Percentiles rank a stretch among this genome's conserved stretches.
phyloP scores from a whole-genome alignment of 139 green algal genomes.

The Tetraselmis striata region DNA sequence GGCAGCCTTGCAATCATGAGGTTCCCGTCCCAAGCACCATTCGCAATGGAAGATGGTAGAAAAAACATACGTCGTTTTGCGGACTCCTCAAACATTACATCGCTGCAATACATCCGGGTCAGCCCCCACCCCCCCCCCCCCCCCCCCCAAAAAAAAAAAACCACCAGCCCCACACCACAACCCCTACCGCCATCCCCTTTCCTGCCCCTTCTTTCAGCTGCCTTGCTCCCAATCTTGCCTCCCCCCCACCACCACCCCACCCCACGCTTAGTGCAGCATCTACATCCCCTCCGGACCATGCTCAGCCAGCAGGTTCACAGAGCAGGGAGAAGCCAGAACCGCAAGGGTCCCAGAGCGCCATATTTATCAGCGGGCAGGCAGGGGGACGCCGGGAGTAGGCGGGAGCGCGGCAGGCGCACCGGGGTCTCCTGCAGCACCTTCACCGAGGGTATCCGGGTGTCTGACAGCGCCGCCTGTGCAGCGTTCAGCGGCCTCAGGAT shows the following conservation, averaged over 20 bases:
- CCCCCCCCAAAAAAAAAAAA: no score
- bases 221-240: background rate
- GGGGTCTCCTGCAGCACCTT: conserved; percentile 15
- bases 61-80: background rate
- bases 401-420: background rate
- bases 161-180: background rate
- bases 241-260: background rate
- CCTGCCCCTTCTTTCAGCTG: background rate
- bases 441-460: conserved; percentile 51
- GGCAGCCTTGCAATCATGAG: no score
- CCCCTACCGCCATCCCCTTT: background rate
- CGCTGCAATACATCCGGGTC: background rate
- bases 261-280: no score
- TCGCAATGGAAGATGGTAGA: background rate
- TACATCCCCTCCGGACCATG: background rate
- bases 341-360: background rate
- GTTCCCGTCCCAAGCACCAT: conserved; percentile 33
- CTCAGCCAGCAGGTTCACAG: background rate
- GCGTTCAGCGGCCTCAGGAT: background rate
- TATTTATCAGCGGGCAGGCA: background rate
- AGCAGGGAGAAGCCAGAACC: no score
- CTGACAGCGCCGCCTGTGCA: conserved; percentile 45
- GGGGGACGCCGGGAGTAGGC: background rate
- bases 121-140: no score
- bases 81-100: background rate